Evolutionary conservation across 2,329 filamentous ascomycete species (phyloP).

Genomic region (Claviceps capensis): DNA sequence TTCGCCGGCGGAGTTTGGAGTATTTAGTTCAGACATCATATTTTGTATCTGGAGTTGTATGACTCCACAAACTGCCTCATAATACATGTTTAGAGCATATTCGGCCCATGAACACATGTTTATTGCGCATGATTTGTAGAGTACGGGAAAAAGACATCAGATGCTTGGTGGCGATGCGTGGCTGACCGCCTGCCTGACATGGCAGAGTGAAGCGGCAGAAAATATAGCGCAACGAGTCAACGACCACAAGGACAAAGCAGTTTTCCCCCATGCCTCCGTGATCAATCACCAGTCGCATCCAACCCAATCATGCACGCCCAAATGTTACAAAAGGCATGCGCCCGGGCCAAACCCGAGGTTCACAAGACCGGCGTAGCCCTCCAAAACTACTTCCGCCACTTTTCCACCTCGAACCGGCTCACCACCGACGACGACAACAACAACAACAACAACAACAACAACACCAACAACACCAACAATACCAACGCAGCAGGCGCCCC

Average conservation of each 20-base stretch:
- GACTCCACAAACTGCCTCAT: background rate
- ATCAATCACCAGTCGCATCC: conserved; percentile 4
- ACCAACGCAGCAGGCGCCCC: no score
- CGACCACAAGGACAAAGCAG: background rate
- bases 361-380: conserved; percentile 18
- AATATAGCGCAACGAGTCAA: background rate
- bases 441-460: no score
- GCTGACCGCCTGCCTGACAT: conserved; percentile 1
- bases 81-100: background rate
- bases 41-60: background rate
- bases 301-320: conserved; percentile 22
- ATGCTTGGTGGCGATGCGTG: background rate
- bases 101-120: background rate
- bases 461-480: no score
- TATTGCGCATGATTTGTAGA: no score
- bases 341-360: conserved; percentile 21
- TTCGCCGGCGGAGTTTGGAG: conserved; percentile 4
- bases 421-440: background rate
- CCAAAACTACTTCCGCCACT: conserved; percentile 14
- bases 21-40: conserved; percentile 6
- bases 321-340: conserved; percentile 23
- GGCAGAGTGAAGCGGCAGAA: background rate
- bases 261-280: background rate
- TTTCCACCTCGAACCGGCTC: conserved; percentile 21
- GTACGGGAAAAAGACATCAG: no score